Evolutionary conservation across 192 early-diverging fungal species (phyloP).

Genomic region (Coemansia sp.): DNA sequence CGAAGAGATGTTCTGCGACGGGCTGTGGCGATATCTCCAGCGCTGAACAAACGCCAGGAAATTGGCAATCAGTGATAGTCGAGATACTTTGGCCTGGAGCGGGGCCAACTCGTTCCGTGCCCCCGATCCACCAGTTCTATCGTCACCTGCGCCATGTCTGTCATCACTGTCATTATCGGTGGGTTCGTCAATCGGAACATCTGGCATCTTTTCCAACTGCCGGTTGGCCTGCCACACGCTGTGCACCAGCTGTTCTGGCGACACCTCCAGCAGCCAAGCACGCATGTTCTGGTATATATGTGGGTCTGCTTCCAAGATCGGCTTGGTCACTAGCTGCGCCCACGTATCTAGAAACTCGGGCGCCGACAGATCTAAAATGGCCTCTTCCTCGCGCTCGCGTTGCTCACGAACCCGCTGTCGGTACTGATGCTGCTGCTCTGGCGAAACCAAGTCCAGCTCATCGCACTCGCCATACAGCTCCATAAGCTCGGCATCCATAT

Average conservation of each 20-base stretch:
- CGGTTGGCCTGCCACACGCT: slow-evolving; percentile 21
- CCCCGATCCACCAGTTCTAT: neutral
- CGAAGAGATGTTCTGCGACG: neutral
- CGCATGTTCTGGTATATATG: slow-evolving; percentile 25
- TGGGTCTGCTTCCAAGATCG: slow-evolving; percentile 18
- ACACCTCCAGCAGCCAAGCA: slow-evolving; percentile 23
- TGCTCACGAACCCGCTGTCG: slow-evolving; percentile 20
- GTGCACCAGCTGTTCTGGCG: neutral
- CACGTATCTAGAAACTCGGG: slow-evolving; percentile 33
- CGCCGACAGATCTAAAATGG: slow-evolving; percentile 26
- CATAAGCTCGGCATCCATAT: slow-evolving; percentile 15
- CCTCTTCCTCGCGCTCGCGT: slow-evolving; percentile 31
- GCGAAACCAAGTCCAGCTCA: slow-evolving; percentile 4
- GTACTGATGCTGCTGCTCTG: slow-evolving; percentile 14
- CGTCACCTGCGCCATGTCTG: neutral
- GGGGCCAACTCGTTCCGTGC: neutral
- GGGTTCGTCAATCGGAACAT: slow-evolving; percentile 7
- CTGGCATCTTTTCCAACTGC: slow-evolving; percentile 43
- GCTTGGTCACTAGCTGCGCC: slow-evolving; percentile 28
- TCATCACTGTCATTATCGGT: slow-evolving; percentile 2
- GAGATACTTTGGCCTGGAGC: slow-evolving; percentile 16
- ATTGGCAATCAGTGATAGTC: slow-evolving; percentile 28
- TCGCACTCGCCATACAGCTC: slow-evolving; percentile 25
- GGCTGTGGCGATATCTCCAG: slow-evolving; percentile 23
- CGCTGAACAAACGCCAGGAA: slow-evolving; percentile 34